phyloP scores from a whole-genome alignment of 805 yeast species.

The Alloascoidea hylecoeti region DNA sequence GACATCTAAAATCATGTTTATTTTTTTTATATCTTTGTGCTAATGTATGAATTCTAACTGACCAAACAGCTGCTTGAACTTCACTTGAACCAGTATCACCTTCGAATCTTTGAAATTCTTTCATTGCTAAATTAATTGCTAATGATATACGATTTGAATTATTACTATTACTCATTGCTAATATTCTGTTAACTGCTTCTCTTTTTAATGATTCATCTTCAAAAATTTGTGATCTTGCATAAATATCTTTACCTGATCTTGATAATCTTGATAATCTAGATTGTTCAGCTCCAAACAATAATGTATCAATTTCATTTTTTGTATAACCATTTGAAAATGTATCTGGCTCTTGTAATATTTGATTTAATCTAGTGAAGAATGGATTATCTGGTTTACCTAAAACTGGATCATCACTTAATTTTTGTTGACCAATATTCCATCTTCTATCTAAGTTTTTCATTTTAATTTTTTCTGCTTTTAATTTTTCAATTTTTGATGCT shows the following conservation, averaged over 20 bases:
- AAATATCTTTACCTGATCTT: constrained; percentile 10
- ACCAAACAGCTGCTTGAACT: constrained; percentile 87
- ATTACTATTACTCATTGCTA: constrained; percentile 60
- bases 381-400: constrained; percentile 56
- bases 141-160: constrained; percentile 39
- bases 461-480: not conserved
- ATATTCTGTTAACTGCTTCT: constrained; percentile 55
- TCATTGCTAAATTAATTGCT: constrained; percentile 50
- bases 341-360: constrained; percentile 52
- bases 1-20: constrained; percentile 60
- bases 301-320: constrained; percentile 54
- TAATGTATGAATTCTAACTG: constrained; percentile 65
- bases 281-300: constrained; percentile 66
- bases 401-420: constrained; percentile 62
- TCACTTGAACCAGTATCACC: constrained; percentile 95
- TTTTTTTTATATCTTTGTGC: constrained; percentile 59
- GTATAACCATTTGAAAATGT: constrained; percentile 47
- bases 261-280: constrained; percentile 28
- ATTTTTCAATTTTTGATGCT: not conserved
- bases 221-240: constrained; percentile 12
- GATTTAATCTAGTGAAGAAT: constrained; percentile 52
- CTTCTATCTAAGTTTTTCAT: not conserved
- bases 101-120: constrained; percentile 69
- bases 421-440: not conserved
- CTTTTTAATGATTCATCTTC: constrained; percentile 43